Evolutionary conservation across 2,329 filamentous ascomycete species (phyloP), one percentile per base, ranked within the genome.

Genomic region (Clonostachys chloroleuca): DNA sequence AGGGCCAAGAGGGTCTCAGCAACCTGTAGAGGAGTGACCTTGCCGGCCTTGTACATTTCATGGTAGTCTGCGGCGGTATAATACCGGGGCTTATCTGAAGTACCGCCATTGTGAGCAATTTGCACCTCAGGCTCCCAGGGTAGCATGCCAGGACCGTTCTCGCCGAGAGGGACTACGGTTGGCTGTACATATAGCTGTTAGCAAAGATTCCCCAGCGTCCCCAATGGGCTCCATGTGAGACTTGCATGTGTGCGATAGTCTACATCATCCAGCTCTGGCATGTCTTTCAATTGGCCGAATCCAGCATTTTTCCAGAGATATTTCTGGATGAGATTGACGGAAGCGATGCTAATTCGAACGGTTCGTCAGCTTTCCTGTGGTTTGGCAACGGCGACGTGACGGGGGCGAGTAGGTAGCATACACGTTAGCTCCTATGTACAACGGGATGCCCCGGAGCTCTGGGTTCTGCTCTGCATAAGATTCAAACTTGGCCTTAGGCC

Each of bases 61-160:
- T 90, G 84, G 61, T 91, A 96, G 67, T 96, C 89, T 12, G 79
- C 76, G 20, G 83, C 79, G 5, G 87, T 87, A 62, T 84, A 81
- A 67, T 87, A 89, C 41, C 79, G 75, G 14, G 70, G 72, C 6
- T 63, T 55, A 12, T 70, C 18, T 10, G 43, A 65, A 59, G 8
- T 14, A 17, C 5, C 18, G 16, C 12, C 36, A 12, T 75, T 66
- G 43, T 69, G 67, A 12, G 65, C 64, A 42, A 62, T 59, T 43
- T 65, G 62, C 5, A 77, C 65, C 35, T 72, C 65, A 1, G 67
- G 54, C 4, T 67, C 69, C 35, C 78, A 64, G 5, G 67, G 62
- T 5, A 74, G 61, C 55, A 72, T 58, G 43, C 40, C 34, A 24
- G 57, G 47, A 51, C 53, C 59, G 24, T 64, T 61, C 16, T 68